Evolutionary conservation across 495 filamentous ascomycete species (phyloP).

Genomic region (Penicillium herquei): DNA sequence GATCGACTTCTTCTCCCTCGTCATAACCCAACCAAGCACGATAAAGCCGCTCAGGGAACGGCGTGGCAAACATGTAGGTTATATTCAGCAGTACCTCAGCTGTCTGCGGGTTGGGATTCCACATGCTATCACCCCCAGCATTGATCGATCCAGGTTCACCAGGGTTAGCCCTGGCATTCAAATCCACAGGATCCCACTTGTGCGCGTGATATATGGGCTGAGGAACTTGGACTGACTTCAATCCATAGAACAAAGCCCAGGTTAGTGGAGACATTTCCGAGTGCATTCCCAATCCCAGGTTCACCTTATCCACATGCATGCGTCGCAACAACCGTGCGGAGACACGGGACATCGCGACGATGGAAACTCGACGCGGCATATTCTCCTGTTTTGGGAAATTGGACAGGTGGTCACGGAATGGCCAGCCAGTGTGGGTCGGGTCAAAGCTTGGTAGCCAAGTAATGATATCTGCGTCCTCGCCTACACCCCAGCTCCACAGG

Average conservation of each 20-base stretch:
- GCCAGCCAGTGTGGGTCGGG: conserved; percentile 57
- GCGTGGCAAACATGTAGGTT: conserved; percentile 35
- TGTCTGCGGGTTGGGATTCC: conserved; percentile 7
- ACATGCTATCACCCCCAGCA: conserved; percentile 9
- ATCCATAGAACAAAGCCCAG: conserved; percentile 61
- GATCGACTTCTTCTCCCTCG: not conserved
- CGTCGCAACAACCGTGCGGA: conserved; percentile 50
- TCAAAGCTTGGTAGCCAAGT: conserved; percentile 65
- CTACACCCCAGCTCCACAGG: conserved; percentile 68
- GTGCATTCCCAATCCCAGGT: conserved; percentile 51
- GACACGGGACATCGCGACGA: conserved; percentile 36
- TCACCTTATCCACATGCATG: conserved; percentile 59
- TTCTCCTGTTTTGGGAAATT: not conserved
- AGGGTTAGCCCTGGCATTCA: conserved; percentile 59
- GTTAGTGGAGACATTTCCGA: conserved; percentile 68
- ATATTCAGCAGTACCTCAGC: conserved; percentile 8
- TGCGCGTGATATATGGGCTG: conserved; percentile 66
- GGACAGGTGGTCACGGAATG: conserved; percentile 51
- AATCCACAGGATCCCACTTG: conserved; percentile 41
- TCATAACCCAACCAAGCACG: conserved; percentile 59
- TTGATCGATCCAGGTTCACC: conserved; percentile 19
- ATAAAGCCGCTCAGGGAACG: conserved; percentile 54
- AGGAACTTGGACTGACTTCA: conserved; percentile 45
- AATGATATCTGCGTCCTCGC: conserved; percentile 72
- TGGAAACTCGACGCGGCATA: conserved; percentile 29